Evolutionary conservation across 495 filamentous ascomycete species (phyloP).

Genomic region (Hapsidospora chrysogenum): DNA sequence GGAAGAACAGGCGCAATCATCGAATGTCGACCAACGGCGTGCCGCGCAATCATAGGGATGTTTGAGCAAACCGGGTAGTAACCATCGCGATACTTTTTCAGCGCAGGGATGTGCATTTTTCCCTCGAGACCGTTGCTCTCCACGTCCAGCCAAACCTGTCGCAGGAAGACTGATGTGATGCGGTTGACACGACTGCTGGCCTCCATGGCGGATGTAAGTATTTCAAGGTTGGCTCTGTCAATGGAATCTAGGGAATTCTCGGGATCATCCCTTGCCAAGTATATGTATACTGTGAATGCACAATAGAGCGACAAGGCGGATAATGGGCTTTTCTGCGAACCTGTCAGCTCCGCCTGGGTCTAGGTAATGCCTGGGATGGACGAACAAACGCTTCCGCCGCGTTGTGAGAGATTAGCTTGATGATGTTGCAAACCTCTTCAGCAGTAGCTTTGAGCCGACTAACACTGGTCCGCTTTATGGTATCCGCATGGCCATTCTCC

Average conservation of each 20-base stretch:
- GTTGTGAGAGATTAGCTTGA: slow-evolving; percentile 18
- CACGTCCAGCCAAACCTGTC: slow-evolving; percentile 22
- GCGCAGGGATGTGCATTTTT: neutral
- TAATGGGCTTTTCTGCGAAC: slow-evolving; percentile 17
- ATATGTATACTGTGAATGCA: slow-evolving; percentile 21
- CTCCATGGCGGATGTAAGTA: slow-evolving; percentile 21
- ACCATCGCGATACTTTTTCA: neutral
- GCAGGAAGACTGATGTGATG: slow-evolving; percentile 22
- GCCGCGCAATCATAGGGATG: slow-evolving; percentile 22
- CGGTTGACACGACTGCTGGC: slow-evolving; percentile 15
- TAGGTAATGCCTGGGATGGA: neutral
- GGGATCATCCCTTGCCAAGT: slow-evolving; percentile 12
- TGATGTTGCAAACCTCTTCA: slow-evolving; percentile 24
- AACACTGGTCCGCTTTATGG: slow-evolving; percentile 14
- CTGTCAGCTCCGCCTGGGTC: neutral
- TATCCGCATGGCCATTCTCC: slow-evolving; percentile 15
- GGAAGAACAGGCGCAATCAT: slow-evolving; percentile 16
- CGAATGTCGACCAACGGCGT: slow-evolving; percentile 12
- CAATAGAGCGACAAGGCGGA: slow-evolving; percentile 24
- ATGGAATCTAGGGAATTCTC: neutral
- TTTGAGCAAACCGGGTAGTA: slow-evolving; percentile 9
- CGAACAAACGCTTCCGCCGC: slow-evolving; percentile 12
- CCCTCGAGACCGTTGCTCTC: slow-evolving; percentile 15
- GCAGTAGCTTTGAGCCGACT: slow-evolving; percentile 19
- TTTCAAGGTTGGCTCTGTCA: slow-evolving; percentile 17